Conservation (phyloP, 2,329 filamentous ascomycete species). For the Aspergillus sp. region DNA sequence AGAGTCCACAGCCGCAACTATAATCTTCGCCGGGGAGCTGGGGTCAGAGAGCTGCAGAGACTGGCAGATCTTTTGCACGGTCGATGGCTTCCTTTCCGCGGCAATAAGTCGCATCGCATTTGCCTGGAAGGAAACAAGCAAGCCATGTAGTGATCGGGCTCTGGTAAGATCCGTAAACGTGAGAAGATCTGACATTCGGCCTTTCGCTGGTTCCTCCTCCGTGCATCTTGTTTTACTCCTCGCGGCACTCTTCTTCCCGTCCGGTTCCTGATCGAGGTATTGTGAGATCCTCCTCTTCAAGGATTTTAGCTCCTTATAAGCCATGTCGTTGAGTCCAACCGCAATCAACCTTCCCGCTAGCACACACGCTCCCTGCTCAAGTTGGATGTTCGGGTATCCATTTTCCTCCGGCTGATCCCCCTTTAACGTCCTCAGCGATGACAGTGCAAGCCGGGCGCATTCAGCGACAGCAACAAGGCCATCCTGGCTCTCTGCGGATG, state of each 20-base stretch:
- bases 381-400: slow-evolving; percentile 25
- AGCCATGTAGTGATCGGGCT: slow-evolving; percentile 17
- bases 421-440: slow-evolving; percentile 28
- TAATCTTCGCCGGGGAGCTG: slow-evolving; percentile 32
- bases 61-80: slow-evolving; percentile 21
- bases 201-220: slow-evolving; percentile 23
- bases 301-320: slow-evolving; percentile 31
- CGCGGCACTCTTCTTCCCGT: slow-evolving; percentile 9
- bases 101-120: slow-evolving; percentile 31
- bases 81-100: slow-evolving; percentile 22
- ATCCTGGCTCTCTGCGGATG: slow-evolving; percentile 7
- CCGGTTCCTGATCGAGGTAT: slow-evolving; percentile 16
- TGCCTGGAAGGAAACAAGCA: slow-evolving; percentile 33
- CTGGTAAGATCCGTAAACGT: slow-evolving; percentile 21
- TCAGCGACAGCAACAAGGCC: slow-evolving; percentile 27
- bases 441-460: slow-evolving; percentile 32
- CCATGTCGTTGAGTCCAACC: slow-evolving; percentile 31
- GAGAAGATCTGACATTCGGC: slow-evolving; percentile 30
- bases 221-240: slow-evolving; percentile 7
- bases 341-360: slow-evolving; percentile 33
- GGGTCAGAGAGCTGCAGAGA: slow-evolving; percentile 24
- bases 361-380: slow-evolving; percentile 36
- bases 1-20: slow-evolving; percentile 28
- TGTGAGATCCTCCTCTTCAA: slow-evolving; percentile 30
- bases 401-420: slow-evolving; percentile 16